Conservation (phyloP, 1,284 basidiomycete species). For the Tilletia indica region DNA sequence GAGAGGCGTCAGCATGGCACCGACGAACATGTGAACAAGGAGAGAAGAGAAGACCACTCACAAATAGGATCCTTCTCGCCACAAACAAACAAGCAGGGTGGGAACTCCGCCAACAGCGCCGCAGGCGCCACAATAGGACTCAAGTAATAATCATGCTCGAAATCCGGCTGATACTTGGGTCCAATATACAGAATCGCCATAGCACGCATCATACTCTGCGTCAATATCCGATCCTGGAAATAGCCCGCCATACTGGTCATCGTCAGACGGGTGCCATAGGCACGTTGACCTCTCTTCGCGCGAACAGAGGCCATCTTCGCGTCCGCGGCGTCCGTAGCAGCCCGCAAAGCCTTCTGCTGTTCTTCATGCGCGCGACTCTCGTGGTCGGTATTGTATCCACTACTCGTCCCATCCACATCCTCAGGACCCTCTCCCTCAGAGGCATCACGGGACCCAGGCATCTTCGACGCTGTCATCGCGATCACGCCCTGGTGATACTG, state of each 20-base stretch:
- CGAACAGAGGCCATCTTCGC: conserved; percentile 11
- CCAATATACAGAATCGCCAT: conserved; percentile 98
- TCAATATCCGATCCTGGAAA: conserved; percentile 48
- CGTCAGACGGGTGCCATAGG: conserved; percentile 65
- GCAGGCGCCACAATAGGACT: conserved; percentile 87
- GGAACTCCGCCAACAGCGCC: conserved; percentile 82
- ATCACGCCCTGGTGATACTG: conserved; percentile 3
- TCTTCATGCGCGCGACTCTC: conserved; percentile 13
- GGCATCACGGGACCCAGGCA: conserved; percentile 16
- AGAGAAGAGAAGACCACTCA: conserved; percentile 58
- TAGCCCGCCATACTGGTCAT: conserved; percentile 89
- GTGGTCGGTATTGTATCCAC: conserved; percentile 17
- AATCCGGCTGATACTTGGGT: conserved; percentile 84
- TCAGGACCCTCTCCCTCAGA: not conserved
- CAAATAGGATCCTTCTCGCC: conserved; percentile 92
- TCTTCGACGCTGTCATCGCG: conserved; percentile 6
- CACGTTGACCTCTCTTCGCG: conserved; percentile 2
- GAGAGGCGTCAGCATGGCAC: too few species aligned
- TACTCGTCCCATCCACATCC: conserved; percentile 10
- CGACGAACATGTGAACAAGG: conserved; percentile 58
- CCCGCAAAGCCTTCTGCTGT: conserved; percentile 11
- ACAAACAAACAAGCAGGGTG: conserved; percentile 71
- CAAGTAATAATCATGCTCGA: conserved; percentile 88
- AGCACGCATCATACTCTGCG: conserved; percentile 71
- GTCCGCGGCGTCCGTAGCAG: conserved; percentile 1